Evolutionary conservation across 148 eudicot genomes (phyloP), one percentile per base, ranked within the genome.

Genomic region (Amaranthus hypochondriacus): DNA sequence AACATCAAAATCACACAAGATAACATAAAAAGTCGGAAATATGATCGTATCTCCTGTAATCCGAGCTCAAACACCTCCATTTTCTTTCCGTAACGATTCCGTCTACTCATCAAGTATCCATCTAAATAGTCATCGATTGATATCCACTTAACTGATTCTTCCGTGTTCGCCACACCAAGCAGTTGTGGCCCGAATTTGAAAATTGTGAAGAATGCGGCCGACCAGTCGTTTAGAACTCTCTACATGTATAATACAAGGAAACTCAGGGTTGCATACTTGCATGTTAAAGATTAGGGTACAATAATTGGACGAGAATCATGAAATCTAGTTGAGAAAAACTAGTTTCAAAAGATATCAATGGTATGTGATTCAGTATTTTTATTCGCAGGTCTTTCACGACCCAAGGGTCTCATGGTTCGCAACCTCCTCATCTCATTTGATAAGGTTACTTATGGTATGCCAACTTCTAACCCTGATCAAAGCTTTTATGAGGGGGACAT

Each of bases 161-260:
- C 83, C 0, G 83, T 60, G 10, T 68, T 80, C n/a, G 85, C 77
- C 55, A 84, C 81, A 28, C 81, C 86, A 39, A 86, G 60, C 76
- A 87, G 87, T 75, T 78, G 82, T 48, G 90, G 89, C 57, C 87
- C 92, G 76, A 89, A 76, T 76, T 75, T 88, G 89, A 94, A 91
- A 74, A 94, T 78, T 7, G 89, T 77, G 73, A 94, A 81, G 81
- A 93, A 88, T 80, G 97, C 89, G 42, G 89, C 91, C 2, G 98
- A 91, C 98, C 97, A 94, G 57, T 87, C 93, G 53, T 94, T 87
- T 44, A 94, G 88, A 62, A 94, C 97, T 73, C 84, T 86, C 97
- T 94, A 90, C 78, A 70, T 4, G 56, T 43, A 28, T 10, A 64
- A 75, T 57, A 53, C 13, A 54, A 51, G 46, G 8, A 12, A 5